phyloP scores from a whole-genome alignment of 257 asterid genomes.

The Echium plantagineum region DNA sequence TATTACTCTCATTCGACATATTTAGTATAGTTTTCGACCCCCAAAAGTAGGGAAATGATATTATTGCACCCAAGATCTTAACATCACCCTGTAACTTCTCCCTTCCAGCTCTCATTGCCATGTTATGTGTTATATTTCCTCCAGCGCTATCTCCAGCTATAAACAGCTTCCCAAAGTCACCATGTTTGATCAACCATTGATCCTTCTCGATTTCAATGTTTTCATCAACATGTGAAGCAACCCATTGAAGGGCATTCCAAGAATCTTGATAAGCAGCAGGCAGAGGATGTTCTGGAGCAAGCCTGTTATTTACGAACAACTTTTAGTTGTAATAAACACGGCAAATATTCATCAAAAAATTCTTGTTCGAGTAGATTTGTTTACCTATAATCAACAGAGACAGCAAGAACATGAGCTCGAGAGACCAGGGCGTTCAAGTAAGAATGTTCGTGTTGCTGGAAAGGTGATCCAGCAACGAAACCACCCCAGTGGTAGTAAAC shows the following conservation, averaged over 20 bases:
- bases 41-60: conserved; percentile 6
- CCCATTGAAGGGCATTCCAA: conserved; percentile 24
- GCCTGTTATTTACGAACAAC: neutral
- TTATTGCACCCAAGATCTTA: conserved; percentile 15
- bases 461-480: conserved; percentile 21
- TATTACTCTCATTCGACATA: neutral
- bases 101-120: conserved; percentile 15
- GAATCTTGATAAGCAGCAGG: conserved; percentile 18
- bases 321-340: no score
- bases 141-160: conserved; percentile 25
- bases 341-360: no score
- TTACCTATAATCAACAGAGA: conserved; percentile 17
- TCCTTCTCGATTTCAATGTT: conserved; percentile 5
- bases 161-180: conserved; percentile 12
- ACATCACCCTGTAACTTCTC: conserved; percentile 4
- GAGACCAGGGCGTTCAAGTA: conserved; percentile 11
- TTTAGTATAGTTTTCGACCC: neutral
- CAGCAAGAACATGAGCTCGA: conserved; percentile 7
- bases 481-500: conserved; percentile 28
- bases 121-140: conserved; percentile 25
- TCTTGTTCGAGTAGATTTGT: no score
- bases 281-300: conserved; percentile 23
- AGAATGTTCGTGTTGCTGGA: conserved; percentile 9
- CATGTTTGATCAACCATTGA: conserved; percentile 16
- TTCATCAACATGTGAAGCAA: conserved; percentile 5